Evolutionary conservation across 2,329 filamentous ascomycete species (phyloP).

Genomic region (Aspergillus viridinutans): DNA sequence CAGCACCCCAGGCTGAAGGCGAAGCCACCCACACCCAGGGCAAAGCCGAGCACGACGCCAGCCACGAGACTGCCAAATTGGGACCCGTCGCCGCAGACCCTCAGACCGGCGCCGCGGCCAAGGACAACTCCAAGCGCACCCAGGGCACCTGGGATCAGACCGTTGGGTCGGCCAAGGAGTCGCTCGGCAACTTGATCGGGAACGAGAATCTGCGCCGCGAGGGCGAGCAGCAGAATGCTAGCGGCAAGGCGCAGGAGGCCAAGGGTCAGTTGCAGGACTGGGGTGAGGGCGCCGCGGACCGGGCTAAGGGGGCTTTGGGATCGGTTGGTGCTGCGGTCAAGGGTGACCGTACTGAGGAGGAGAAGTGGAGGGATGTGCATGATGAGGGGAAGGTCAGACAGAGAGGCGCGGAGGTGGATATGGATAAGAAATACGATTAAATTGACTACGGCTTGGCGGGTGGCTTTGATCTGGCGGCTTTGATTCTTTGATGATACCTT

Average conservation of each 20-base stretch:
- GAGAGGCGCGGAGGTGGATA: slow-evolving; percentile 75
- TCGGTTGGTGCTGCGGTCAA: slow-evolving; percentile 66
- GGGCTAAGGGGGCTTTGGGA: slow-evolving; percentile 68
- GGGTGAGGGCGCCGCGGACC: slow-evolving; percentile 61
- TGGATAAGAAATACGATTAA: slow-evolving; percentile 55
- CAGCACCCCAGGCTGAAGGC: slow-evolving; percentile 60
- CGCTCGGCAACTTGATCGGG: slow-evolving; percentile 70
- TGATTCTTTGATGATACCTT: not conserved
- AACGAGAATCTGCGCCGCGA: slow-evolving; percentile 68
- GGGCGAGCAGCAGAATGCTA: slow-evolving; percentile 72
- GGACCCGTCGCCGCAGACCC: slow-evolving; percentile 65
- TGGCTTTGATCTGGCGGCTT: not conserved
- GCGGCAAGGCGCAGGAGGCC: slow-evolving; percentile 77
- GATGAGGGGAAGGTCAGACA: slow-evolving; percentile 80
- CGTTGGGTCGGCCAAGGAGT: slow-evolving; percentile 78
- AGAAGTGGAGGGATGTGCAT: slow-evolving; percentile 64
- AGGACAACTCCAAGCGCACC: slow-evolving; percentile 68
- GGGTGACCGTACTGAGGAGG: slow-evolving; percentile 64
- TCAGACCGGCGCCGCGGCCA: slow-evolving; percentile 63
- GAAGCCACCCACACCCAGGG: slow-evolving; percentile 63
- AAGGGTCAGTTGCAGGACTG: slow-evolving; percentile 75
- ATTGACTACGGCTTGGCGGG: not conserved
- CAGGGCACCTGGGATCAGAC: slow-evolving; percentile 83
- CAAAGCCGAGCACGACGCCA: slow-evolving; percentile 64
- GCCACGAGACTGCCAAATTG: slow-evolving; percentile 69